Evolutionary conservation across 805 yeast genomes (phyloP), one percentile per base, ranked within the genome.

Genomic region (Yamadazyma phyllophila): DNA sequence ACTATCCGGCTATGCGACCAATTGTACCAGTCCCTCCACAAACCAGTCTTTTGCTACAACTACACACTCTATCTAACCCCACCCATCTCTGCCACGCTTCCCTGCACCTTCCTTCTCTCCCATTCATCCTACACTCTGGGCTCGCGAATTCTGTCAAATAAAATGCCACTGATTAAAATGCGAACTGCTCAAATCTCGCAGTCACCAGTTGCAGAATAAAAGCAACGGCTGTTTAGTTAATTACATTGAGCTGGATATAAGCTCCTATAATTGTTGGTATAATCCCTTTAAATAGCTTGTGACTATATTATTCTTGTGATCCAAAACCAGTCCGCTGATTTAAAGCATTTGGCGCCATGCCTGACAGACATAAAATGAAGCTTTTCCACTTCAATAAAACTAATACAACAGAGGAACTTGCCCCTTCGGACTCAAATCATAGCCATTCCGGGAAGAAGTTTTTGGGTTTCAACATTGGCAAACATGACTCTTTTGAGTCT

Each of bases 321-420:
- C 14, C 43, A 9, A 17, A 17, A 11, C 31, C 40, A 14, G 24
- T 13, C 7, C 26, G 24, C 26, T 27, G 11, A 20, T 27, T 12
- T 7, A 8, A 20, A 26, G 40, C 29, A 16, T 16, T 9, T 24
- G 20, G 31, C 33, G 42, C 43, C 36, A 71, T 71, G 77, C 75
- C 75, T 32, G 76, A 71, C 52, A 66, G 65, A 58, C 74, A 69
- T 57, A 70, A 68, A 50, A 60, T 69, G 54, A 69, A 70, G 60
- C 57, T 71, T 33, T 67, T 71, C 46, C 57, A 61, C 47, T 73
- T 69, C 53, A 64, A 67, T 54, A 69, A 70, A 52, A 30, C 48
- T 17, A 53, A 46, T 29, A 37, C 48, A 5, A 55, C 51, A 26
- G 64, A 60, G 16, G 64, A 56, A 29, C 53, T 63, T 42, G 53